Base-by-base conservation (phyloP, 345 rosid genomes). In the Pelargonium nanum region DNA sequence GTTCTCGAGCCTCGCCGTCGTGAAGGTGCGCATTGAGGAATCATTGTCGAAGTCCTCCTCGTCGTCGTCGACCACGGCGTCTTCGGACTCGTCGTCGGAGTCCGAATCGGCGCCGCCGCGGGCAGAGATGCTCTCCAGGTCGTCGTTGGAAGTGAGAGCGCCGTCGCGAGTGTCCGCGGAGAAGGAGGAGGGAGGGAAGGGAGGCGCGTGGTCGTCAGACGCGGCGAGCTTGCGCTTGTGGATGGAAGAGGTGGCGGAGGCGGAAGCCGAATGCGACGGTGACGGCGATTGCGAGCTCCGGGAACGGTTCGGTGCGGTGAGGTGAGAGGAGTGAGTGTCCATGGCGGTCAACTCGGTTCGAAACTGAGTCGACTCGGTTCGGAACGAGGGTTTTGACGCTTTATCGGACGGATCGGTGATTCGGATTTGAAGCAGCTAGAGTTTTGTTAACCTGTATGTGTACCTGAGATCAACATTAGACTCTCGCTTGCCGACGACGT, bases 231-330 rank as follows among this genome's bases (percentile, higher is more conserved):
- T 90, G 66, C 99, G 96, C 72, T 94, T 88, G 80, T 82, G 97
- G 76, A 86, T 78, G 32, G 96, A 94, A 26, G 97, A 88, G 50
- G 96, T 80, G 79, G 85, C 96, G 60, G 96, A 91, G 32, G 88
- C 98, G 57, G 96, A 89, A 48, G 99, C 99, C 19, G 99, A 93
- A 70, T 94, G 96, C 56, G 99, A 94, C 5, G 97, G 97, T 22
- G 97, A 90, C 6, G 85, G 90, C 23, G 90, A 78, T 28, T 90
- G 97, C 30, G 99, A 88, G 68, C 88, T 86, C 24, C 96, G 95
- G 58, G 91, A 88, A 60, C 97, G 96, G 28, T 85, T 89, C 57
- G 83, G 84, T n/a, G 83, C 90, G 67, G 72, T 79, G 62, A 84
- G 80, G 73, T 85, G 99, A 10, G 97, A 85, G 66, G 89, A 77